Conservation (phyloP, 2,329 filamentous ascomycete genomes). For the Aureobasidium namibiae region DNA sequence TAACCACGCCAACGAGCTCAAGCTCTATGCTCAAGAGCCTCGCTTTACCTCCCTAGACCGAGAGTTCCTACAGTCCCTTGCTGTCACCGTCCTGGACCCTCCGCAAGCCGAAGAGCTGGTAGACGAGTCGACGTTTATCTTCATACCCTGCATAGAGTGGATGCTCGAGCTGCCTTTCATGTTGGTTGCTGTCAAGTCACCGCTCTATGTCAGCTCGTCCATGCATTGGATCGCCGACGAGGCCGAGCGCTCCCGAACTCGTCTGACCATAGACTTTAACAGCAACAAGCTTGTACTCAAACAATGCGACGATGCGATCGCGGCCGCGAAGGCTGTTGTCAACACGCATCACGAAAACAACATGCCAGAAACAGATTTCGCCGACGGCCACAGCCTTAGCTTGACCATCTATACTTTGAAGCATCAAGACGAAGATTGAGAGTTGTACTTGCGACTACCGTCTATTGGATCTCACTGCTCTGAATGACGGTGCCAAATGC, state of each 20-base stretch:
- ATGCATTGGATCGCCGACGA: conserved; percentile 9
- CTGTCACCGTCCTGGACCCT: conserved; percentile 16
- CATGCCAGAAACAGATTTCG: conserved; percentile 8
- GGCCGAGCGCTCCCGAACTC: not conserved
- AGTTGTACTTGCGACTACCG: not conserved
- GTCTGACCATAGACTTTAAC: not conserved
- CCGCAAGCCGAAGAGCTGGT: conserved; percentile 6
- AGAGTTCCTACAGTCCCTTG: conserved; percentile 19
- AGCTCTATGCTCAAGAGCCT: conserved; percentile 24
- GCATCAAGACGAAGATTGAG: conserved; percentile 1
- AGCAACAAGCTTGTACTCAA: not conserved
- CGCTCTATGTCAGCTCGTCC: conserved; percentile 12
- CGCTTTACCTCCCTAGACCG: conserved; percentile 22
- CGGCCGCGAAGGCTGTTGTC: conserved; percentile 1
- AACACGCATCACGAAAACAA: conserved; percentile 2
- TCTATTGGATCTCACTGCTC: conserved; percentile 39
- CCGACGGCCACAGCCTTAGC: not conserved
- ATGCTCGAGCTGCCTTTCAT: conserved; percentile 10
- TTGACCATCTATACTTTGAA: conserved; percentile 10
- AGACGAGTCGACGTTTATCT: conserved; percentile 6
- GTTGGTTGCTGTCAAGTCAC: not conserved
- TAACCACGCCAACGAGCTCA: conserved; percentile 3
- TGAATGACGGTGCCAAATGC: conserved; percentile 54
- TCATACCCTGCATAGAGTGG: conserved; percentile 13
- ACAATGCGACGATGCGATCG: not conserved